A percentile compares a stretch with the other conserved stretches of the same genome.
Evolutionary conservation across 345 rosid genomes (phyloP).

Genomic region (Pistacia atlantica): DNA sequence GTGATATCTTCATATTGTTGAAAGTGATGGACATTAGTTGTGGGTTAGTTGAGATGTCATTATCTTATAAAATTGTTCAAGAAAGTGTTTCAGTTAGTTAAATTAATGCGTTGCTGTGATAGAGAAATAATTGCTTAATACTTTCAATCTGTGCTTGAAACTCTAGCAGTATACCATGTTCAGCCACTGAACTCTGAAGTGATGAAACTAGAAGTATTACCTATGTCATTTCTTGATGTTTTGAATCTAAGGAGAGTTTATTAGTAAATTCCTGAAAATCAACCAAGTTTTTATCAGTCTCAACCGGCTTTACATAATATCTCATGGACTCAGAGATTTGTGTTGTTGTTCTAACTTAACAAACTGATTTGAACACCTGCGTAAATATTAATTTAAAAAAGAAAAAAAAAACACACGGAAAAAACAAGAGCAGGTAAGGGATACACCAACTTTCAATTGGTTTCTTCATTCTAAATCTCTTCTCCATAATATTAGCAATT

Average conservation of each 20-base stretch:
- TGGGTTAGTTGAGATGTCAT: not conserved
- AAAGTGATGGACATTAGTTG: not conserved
- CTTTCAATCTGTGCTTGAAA: not conserved
- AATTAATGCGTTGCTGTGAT: not conserved
- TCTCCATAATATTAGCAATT: not conserved
- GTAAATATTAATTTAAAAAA: not conserved
- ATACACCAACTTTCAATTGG: not conserved
- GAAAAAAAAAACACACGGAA: not conserved
- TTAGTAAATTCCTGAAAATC: not conserved
- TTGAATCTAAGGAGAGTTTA: not conserved
- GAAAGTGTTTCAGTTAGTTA: slow-evolving; percentile 6
- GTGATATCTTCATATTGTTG: not conserved
- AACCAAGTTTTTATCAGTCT: not conserved
- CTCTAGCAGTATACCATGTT: not conserved
- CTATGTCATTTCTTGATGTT: not conserved
- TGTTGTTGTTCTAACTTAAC: too few relatives aligned
- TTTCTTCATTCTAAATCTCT: too few relatives aligned
- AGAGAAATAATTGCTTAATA: not conserved
- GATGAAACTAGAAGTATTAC: slow-evolving; percentile 3
- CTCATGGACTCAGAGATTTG: not conserved
- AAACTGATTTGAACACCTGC: not conserved
- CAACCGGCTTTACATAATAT: not conserved
- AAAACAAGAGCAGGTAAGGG: not conserved
- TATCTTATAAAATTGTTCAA: not conserved
- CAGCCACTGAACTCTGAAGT: not conserved